These are phyloP conservation scores for Diaporthe sp. DNA, from an alignment of 2,329 filamentous ascomycete species.

Conservation along the genomic window DNA sequence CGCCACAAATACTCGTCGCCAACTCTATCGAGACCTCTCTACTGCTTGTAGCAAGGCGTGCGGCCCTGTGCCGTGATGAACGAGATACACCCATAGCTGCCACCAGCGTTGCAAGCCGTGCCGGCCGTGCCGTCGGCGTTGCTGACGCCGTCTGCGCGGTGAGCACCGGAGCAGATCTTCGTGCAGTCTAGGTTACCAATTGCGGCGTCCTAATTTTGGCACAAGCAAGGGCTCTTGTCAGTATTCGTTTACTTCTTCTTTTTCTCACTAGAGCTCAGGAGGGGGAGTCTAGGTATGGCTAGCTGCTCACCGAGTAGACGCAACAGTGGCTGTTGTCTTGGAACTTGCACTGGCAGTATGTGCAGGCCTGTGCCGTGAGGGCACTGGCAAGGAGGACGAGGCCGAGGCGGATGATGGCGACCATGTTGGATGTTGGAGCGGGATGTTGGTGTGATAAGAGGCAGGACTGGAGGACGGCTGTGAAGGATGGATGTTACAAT, in stretches of 20 bases:
- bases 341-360: conserved; percentile 23
- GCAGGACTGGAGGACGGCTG: background rate
- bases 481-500: background rate
- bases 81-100: background rate
- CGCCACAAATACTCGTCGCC: background rate
- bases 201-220: background rate
- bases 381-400: conserved; percentile 3
- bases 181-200: background rate
- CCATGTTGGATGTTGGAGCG: background rate
- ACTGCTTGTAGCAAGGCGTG: conserved; percentile 18
- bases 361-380: conserved; percentile 13
- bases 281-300: background rate
- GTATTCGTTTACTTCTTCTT: background rate
- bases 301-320: conserved; percentile 6
- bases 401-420: background rate
- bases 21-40: background rate
- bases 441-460: background rate
- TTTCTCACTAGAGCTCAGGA: background rate
- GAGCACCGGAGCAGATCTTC: background rate
- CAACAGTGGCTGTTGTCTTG: conserved; percentile 17
- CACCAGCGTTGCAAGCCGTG: background rate
- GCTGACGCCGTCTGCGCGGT: conserved; percentile 3
- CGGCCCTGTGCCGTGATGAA: background rate
- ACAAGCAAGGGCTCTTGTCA: background rate
- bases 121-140: background rate